A percentile compares a stretch with the other conserved stretches of the same genome.
Conservation (phyloP, 306 rosid genomes). For the Glycine tomentella region DNA sequence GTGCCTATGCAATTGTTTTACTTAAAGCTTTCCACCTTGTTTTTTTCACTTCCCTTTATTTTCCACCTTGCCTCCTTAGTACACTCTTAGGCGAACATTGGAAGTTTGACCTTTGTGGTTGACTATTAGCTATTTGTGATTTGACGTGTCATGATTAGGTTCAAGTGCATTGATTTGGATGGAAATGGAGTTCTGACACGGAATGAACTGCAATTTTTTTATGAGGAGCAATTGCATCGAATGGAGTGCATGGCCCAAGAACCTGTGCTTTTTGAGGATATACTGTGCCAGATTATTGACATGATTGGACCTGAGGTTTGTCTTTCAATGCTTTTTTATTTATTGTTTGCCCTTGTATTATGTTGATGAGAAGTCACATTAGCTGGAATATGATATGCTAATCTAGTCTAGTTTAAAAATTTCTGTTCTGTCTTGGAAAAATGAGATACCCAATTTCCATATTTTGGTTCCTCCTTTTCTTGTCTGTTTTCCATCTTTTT, state of each 20-base stretch:
- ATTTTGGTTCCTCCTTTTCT: slow-evolving; percentile 25
- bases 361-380: slow-evolving; percentile 27
- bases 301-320: slow-evolving; percentile 95
- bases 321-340: slow-evolving; percentile 43
- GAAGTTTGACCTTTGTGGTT: slow-evolving; percentile 31
- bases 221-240: slow-evolving; percentile 99
- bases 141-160: slow-evolving; percentile 65
- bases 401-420: not conserved
- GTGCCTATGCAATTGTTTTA: not conserved
- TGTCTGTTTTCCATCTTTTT: slow-evolving; percentile 16
- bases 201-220: slow-evolving; percentile 96
- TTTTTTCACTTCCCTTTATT: slow-evolving; percentile 13
- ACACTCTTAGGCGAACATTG: slow-evolving; percentile 18
- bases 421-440: not conserved
- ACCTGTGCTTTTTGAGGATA: slow-evolving; percentile 99
- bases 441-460: not conserved
- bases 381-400: slow-evolving; percentile 31
- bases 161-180: slow-evolving; percentile 98
- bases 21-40: not conserved
- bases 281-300: slow-evolving; percentile 95
- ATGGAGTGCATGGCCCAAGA: slow-evolving; percentile 99
- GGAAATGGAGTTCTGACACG: slow-evolving; percentile 91
- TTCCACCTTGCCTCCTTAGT: slow-evolving; percentile 16
- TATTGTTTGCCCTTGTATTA: slow-evolving; percentile 40
- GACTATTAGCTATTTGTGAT: slow-evolving; percentile 33